Evolutionary conservation across 73 alveolate genomes (phyloP).

Genomic region (Durusdinium trenchii): DNA sequence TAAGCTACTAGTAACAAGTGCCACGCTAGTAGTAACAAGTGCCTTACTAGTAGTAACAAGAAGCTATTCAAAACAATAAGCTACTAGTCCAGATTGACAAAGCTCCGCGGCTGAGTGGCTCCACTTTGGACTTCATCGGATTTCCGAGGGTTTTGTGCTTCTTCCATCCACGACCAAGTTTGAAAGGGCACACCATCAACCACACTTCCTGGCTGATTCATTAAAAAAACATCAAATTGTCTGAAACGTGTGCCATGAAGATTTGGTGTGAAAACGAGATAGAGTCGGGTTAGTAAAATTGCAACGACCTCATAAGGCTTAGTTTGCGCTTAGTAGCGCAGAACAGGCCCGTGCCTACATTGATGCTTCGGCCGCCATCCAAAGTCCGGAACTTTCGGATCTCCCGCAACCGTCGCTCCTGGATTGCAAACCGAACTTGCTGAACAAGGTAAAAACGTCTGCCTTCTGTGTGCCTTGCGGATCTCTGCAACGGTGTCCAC

Average conservation of each 20-base stretch:
- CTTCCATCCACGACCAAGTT: constrained; percentile 88
- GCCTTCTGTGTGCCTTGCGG: constrained; percentile 15
- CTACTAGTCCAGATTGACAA: background rate
- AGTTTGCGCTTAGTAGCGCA: background rate
- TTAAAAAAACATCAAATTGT: too few relatives aligned
- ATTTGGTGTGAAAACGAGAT: too few relatives aligned
- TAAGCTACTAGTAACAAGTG: background rate
- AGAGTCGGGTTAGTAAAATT: too few relatives aligned
- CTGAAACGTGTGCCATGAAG: too few relatives aligned
- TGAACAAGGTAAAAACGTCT: background rate
- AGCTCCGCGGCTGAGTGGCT: background rate
- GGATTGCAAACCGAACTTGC: background rate
- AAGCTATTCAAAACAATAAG: background rate
- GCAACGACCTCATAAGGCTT: too few relatives aligned
- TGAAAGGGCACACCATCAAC: constrained; percentile 89
- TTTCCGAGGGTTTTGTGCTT: background rate
- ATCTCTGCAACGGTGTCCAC: constrained; percentile 92
- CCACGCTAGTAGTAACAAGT: background rate
- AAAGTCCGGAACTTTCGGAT: constrained; percentile 91
- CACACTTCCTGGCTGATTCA: constrained; percentile 39
- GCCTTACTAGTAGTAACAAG: background rate
- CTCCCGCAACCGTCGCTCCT: constrained; percentile 90
- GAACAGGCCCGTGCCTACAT: constrained; percentile 12
- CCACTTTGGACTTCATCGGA: background rate
- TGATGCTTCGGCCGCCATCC: constrained; percentile 65